phyloP scores from a whole-genome alignment of 2,329 filamentous ascomycete genomes.

The Calonectria henricotiae region DNA sequence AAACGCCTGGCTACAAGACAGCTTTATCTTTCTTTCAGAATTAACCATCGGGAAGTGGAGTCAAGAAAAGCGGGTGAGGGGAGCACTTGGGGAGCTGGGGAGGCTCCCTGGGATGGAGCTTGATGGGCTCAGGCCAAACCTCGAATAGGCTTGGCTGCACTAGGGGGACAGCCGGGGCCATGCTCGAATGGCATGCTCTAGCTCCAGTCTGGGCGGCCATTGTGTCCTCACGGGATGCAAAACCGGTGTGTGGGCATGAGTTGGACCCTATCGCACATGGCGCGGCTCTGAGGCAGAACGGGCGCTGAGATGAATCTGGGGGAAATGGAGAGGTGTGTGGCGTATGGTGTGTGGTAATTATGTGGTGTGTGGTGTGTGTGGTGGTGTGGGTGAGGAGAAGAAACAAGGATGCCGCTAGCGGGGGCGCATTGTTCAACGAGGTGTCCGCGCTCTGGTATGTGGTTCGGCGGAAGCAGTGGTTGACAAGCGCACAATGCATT shows the following conservation, averaged over 20 bases:
- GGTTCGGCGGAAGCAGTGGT: conserved; percentile 1
- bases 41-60: conserved; percentile 11
- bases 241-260: not conserved
- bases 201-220: not conserved
- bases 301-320: conserved; percentile 16
- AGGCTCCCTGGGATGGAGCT: conserved; percentile 10
- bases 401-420: conserved; percentile 1
- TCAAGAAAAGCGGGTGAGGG: conserved; percentile 2
- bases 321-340: not conserved
- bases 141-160: conserved; percentile 8
- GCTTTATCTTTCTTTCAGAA: conserved; percentile 11
- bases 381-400: too few species aligned
- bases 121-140: conserved; percentile 2
- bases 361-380: not conserved
- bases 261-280: conserved; percentile 16
- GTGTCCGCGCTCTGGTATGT: not conserved
- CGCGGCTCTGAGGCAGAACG: not conserved
- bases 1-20: not conserved
- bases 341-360: not conserved
- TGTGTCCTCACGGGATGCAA: not conserved
- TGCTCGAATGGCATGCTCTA: conserved; percentile 3
- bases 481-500: conserved; percentile 6
- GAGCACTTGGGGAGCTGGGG: not conserved
- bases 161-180: conserved; percentile 7
- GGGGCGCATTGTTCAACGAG: conserved; percentile 23